These are phyloP conservation scores for Xylaria sp. DNA, from an alignment of 2,329 filamentous ascomycete genomes.

Conservation along the genomic window DNA sequence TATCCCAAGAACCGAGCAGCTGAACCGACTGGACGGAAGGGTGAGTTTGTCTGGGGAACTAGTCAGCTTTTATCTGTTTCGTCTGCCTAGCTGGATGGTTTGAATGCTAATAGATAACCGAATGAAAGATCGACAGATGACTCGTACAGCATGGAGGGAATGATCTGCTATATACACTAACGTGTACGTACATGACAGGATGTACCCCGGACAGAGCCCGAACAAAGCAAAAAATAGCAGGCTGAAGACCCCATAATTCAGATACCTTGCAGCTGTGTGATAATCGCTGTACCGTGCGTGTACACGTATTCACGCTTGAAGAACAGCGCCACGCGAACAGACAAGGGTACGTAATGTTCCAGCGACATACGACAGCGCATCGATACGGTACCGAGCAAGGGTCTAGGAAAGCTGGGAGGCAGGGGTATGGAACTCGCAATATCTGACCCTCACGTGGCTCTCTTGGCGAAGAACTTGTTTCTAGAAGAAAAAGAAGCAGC, in stretches of 20 bases:
- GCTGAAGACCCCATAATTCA: conserved; percentile 38
- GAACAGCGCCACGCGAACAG: conserved; percentile 26
- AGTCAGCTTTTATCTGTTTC: conserved; percentile 45
- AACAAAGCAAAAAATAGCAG: conserved; percentile 35
- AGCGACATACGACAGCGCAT: conserved; percentile 19
- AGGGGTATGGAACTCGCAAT: conserved; percentile 39
- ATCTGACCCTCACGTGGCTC: conserved; percentile 48
- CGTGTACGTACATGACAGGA: conserved; percentile 27
- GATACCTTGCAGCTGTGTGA: conserved; percentile 22
- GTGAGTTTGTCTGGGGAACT: conserved; percentile 64
- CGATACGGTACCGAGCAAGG: conserved; percentile 19
- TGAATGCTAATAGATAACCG: conserved; percentile 20
- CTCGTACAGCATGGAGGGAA: conserved; percentile 37
- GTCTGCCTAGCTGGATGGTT: conserved; percentile 35
- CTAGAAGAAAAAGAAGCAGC: conserved; percentile 36
- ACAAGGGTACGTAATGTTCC: conserved; percentile 30
- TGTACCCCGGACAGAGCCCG: conserved; percentile 27
- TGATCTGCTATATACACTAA: conserved; percentile 41
- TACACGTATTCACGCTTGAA: conserved; percentile 8
- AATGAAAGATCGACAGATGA: conserved; percentile 34
- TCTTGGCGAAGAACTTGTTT: conserved; percentile 36
- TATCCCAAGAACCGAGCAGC: conserved; percentile 94
- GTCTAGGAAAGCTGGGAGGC: conserved; percentile 5
- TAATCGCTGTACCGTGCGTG: conserved; percentile 6
- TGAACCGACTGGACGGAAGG: conserved; percentile 76